Evolutionary conservation across 2,329 filamentous ascomycete genomes (phyloP).

Genomic region (Aspergillus caelatus): DNA sequence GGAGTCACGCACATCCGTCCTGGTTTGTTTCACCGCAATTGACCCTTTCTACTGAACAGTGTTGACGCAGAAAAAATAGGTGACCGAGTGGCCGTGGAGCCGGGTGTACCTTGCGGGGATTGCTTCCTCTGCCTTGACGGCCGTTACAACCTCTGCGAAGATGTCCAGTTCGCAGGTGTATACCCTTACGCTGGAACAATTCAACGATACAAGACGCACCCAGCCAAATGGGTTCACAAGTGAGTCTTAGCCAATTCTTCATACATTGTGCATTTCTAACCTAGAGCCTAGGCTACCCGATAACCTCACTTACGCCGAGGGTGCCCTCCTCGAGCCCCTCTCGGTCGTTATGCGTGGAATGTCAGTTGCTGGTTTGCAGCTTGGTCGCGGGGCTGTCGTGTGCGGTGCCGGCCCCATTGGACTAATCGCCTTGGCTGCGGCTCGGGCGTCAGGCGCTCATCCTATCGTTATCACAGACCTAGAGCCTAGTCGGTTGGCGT

Average conservation of each 20-base stretch:
- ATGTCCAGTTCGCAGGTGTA: constrained; percentile 64
- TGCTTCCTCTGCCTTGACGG: constrained; percentile 64
- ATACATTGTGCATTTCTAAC: constrained; percentile 10
- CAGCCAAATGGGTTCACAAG: constrained; percentile 61
- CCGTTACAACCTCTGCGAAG: constrained; percentile 66
- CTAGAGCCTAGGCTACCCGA: constrained; percentile 50
- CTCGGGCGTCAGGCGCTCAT: constrained; percentile 64
- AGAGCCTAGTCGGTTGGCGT: constrained; percentile 58
- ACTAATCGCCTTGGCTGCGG: constrained; percentile 59
- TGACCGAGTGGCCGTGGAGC: constrained; percentile 69
- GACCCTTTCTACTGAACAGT: background rate
- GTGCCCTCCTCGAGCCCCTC: constrained; percentile 66
- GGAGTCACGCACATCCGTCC: constrained; percentile 57
- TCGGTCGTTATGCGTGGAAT: constrained; percentile 67
- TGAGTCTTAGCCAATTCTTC: constrained; percentile 1
- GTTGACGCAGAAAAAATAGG: constrained; percentile 37
- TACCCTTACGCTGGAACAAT: constrained; percentile 64
- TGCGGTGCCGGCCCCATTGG: constrained; percentile 68
- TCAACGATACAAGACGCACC: constrained; percentile 64
- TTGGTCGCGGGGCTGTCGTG: constrained; percentile 60
- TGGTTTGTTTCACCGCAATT: constrained; percentile 28
- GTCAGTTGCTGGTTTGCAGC: constrained; percentile 53
- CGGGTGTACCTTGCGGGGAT: constrained; percentile 63
- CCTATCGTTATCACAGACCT: constrained; percentile 67
- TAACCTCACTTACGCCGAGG: constrained; percentile 59